Evolutionary conservation across 2,329 filamentous ascomycete species (phyloP), one percentile per base, ranked within the genome.

Genomic region (Phialocephala sp.): DNA sequence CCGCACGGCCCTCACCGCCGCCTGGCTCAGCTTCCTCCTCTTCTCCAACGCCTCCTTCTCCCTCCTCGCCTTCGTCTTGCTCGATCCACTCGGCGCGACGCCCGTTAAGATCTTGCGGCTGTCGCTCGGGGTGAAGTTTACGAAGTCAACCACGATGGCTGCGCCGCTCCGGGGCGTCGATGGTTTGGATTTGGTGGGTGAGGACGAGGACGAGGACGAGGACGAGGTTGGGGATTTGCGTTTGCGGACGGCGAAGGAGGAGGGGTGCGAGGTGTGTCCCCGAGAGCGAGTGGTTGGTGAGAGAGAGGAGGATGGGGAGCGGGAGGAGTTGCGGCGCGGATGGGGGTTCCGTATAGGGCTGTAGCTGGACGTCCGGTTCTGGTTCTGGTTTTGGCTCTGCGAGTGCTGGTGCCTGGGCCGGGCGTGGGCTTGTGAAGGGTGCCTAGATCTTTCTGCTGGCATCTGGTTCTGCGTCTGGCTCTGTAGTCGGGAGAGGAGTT

Each of bases 11-110:
- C 87, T 87, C 68, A 90, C 79, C 36, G 91, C 89, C 8, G 88
- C 87, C 77, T 91, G 87, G 73, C 85, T 89, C 63, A 94, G 76
- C 75, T 85, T 84, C 71, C 89, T 80, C 72, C 91, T 83, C 78
- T 90, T 89, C 75, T 97, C 94, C 61, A 86, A 83, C 1, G 92
- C 92, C 80, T 97, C 94, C 77, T 92, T 91, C 78, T 98, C 94
- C 59, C 95, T 82, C 63, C 93, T 82, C n/a, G 93, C 93, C 77
- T 97, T 97, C 9, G 95, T 98, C 85, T 98, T 98, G 71, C 88
- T 91, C 72, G 89, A 93, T 11, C 95, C 95, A 70, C 90, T 94
- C 0, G 94, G 94, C 55, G 95, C 95, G 14, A 99, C 95, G 5
- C 94, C 94, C 8, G 87, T 92, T 78, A 99, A 87, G 52, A 99